Evolutionary conservation across 108 stramenopile species (phyloP).

Genomic region (Stephanodiscus minutulus): DNA sequence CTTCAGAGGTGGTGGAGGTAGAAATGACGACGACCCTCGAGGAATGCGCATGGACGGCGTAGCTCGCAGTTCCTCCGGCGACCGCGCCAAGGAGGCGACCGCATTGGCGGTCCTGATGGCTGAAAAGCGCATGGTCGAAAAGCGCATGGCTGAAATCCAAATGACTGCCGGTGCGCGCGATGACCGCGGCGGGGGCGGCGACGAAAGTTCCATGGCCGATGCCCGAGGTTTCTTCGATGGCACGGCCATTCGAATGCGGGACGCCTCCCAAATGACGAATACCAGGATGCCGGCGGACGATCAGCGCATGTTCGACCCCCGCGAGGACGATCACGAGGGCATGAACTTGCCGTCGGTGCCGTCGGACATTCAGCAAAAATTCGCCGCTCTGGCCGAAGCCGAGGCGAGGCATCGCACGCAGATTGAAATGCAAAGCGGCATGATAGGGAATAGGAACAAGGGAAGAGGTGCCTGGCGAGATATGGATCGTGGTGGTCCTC

Average conservation of each 20-base stretch:
- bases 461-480: not conserved
- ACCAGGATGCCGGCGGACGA: conserved; percentile 1
- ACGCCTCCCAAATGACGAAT: not conserved
- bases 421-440: conserved; percentile 26
- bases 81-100: not conserved
- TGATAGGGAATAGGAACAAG: not conserved
- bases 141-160: not conserved
- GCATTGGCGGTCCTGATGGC: not conserved
- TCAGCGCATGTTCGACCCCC: not conserved
- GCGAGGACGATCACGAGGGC: not conserved
- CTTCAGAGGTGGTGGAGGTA: not conserved
- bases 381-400: conserved; percentile 10
- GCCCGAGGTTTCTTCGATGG: too few species aligned
- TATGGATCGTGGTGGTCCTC: not conserved
- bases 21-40: not conserved
- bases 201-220: conserved; percentile 1
- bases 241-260: not conserved
- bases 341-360: conserved; percentile 9
- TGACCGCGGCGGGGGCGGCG: not conserved
- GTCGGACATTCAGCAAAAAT: conserved; percentile 10
- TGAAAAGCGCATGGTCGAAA: conserved; percentile 2
- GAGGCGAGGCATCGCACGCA: conserved; percentile 31
- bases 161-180: not conserved
- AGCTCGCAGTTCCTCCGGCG: not conserved
- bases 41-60: not conserved